Evolutionary conservation across 2,329 filamentous ascomycete species (phyloP).

Genomic region (Paecilomyces sp.): DNA sequence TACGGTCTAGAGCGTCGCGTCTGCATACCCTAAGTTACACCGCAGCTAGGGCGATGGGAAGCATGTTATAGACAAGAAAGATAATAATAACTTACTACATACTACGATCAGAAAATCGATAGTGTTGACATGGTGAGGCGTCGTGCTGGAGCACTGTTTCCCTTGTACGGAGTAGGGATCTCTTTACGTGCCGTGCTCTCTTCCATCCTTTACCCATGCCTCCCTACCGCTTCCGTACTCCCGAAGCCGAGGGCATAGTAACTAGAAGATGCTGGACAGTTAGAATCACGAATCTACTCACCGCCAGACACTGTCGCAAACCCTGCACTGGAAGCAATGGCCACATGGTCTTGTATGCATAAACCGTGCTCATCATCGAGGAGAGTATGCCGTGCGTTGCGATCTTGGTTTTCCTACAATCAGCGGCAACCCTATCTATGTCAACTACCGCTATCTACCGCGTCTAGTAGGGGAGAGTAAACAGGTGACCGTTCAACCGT

Average conservation of each 20-base stretch:
- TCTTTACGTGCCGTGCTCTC: background rate
- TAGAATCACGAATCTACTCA: background rate
- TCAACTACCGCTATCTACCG: background rate
- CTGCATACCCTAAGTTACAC: background rate
- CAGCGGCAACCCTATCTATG: background rate
- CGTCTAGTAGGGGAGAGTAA: background rate
- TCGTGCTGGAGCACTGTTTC: background rate
- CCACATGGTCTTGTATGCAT: background rate
- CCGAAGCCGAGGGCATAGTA: background rate
- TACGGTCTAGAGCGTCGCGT: background rate
- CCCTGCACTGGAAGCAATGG: background rate
- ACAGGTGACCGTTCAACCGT: background rate
- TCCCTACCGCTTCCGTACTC: background rate
- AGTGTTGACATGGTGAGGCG: background rate
- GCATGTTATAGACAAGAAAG: background rate
- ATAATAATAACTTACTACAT: background rate
- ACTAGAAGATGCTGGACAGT: too few relatives aligned
- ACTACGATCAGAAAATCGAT: background rate
- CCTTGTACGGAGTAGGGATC: background rate
- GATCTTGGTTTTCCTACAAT: background rate
- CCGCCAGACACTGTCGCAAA: background rate
- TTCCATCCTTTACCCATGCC: background rate
- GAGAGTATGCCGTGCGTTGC: background rate
- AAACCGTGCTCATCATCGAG: background rate
- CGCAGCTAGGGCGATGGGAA: background rate